phyloP scores from a whole-genome alignment of 305 asterid genomes.

The Fraxinus dipetala region DNA sequence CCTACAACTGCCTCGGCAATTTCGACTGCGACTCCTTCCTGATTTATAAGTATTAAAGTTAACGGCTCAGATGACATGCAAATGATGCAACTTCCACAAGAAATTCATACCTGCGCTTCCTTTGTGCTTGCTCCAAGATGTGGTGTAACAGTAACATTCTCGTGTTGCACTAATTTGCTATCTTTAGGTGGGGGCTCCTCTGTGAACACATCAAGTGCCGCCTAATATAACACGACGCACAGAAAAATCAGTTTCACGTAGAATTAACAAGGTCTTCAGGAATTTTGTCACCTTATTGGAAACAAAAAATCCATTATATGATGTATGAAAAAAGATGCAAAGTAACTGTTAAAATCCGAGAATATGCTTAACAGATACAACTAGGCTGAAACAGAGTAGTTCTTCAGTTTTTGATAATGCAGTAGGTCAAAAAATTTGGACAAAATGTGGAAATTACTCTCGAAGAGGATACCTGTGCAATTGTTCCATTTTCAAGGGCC shows the following conservation, averaged over 20 bases:
- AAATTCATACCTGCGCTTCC: slow-evolving; percentile 78
- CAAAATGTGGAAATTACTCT: not conserved
- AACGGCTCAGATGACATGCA: not conserved
- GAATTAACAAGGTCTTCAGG: slow-evolving; percentile 1
- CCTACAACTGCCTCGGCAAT: slow-evolving; percentile 98
- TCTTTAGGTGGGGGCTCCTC: slow-evolving; percentile 79
- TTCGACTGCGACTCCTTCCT: slow-evolving; percentile 98
- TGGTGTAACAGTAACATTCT: slow-evolving; percentile 83
- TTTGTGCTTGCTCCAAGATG: slow-evolving; percentile 99
- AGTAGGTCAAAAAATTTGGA: not conserved
- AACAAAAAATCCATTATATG: not conserved
- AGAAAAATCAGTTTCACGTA: slow-evolving; percentile 17
- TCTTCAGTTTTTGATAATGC: not conserved
- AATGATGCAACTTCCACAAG: not conserved
- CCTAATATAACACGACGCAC: slow-evolving; percentile 39
- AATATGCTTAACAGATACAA: not conserved
- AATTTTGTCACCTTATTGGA: not conserved
- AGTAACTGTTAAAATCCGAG: not conserved
- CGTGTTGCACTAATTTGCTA: slow-evolving; percentile 76
- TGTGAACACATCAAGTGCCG: slow-evolving; percentile 85
- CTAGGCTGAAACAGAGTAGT: not conserved
- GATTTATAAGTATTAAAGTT: slow-evolving; percentile 13
- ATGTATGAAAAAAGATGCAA: not conserved
- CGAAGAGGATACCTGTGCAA: slow-evolving; percentile 66
- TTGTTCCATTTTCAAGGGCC: slow-evolving; percentile 74